Evolutionary conservation across 352 stramenopile species (phyloP), one percentile per base, ranked within the genome.

Genomic region (Phytopythium delawarense): DNA sequence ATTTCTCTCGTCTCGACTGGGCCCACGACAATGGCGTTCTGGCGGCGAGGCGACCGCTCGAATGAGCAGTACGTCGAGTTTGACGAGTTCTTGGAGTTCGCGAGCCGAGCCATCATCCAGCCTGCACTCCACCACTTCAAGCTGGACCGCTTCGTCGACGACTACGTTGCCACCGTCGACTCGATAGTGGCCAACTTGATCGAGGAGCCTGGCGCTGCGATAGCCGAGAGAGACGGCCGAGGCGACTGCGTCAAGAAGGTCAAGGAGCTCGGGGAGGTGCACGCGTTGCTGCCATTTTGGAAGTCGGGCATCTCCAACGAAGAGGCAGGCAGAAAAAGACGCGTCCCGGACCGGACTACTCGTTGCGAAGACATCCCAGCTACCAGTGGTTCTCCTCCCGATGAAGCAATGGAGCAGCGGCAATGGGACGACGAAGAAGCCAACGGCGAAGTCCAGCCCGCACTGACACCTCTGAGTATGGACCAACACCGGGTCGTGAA

Each of bases 41-140:
- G 64, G 65, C 59, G 54, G 16, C 59, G 64, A 13, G 16, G 13
- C 4, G 23, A 16, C 20, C 51, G 35, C 2, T 23, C 35, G 5
- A 60, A 69, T 11, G 60, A 69, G 8, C 57, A 62, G 28, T 65
- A 70, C 18, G 71, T 89, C 1, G 75, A 72, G 20, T 81, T 90
- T 48, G 64, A 74, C 7, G 61, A 68, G 13, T 90, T 90, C 65
- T 79, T 77, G 8, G 63, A 79, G 20, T 66, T 77, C 25, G 70
- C 77, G 34, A 63, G 83, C 5, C 72, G 71, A 35, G 66, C 69
- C 45, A 74, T 76, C 11, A 61, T 90, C 12, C 76, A 84, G 44
- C 78, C 81, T 49, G 66, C 78, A 42, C 53, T 88, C 21, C 69
- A 79, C 28, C 76, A 90, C 64, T 86, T 83, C 50, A 65, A 73